Percentiles rank a stretch among this genome's conserved stretches.
phyloP scores from a whole-genome alignment of 352 stramenopile species.

The Phytophthora sansomeana region DNA sequence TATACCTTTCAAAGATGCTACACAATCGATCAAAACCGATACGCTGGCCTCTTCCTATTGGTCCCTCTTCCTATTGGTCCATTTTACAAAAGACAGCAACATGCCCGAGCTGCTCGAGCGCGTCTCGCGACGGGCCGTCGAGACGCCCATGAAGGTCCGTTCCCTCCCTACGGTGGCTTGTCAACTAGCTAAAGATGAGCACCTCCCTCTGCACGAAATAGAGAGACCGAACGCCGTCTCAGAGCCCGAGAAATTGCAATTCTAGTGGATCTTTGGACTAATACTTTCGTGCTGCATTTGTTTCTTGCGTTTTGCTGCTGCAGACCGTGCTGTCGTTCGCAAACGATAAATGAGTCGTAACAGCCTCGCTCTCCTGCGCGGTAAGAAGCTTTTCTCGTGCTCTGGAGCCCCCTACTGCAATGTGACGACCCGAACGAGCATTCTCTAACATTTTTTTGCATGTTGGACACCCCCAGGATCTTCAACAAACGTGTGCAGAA shows the following conservation, averaged over 20 bases:
- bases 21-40: too few species aligned
- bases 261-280: not conserved
- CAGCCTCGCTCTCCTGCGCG: slow-evolving; percentile 58
- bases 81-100: slow-evolving; percentile 42
- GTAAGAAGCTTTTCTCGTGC: slow-evolving; percentile 35
- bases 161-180: not conserved
- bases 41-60: slow-evolving; percentile 30
- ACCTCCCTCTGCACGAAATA: slow-evolving; percentile 1
- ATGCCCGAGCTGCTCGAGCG: slow-evolving; percentile 78
- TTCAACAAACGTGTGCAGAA: slow-evolving; percentile 75
- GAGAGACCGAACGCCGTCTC: not conserved
- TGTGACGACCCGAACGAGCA: slow-evolving; percentile 5
- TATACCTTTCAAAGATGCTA: too few species aligned
- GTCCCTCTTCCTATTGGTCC: slow-evolving; percentile 17
- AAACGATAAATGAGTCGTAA: slow-evolving; percentile 68
- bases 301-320: slow-evolving; percentile 13
- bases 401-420: slow-evolving; percentile 1
- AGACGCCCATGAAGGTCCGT: slow-evolving; percentile 69
- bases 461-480: slow-evolving; percentile 48
- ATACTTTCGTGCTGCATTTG: not conserved
- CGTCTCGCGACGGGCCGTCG: slow-evolving; percentile 76
- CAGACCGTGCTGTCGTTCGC: slow-evolving; percentile 83
- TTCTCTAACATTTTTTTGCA: slow-evolving; percentile 9
- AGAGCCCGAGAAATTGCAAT: slow-evolving; percentile 9
- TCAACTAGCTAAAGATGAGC: slow-evolving; percentile 8